Conservation (phyloP, 176 grass and related monocot genomes). For the Cocos nucifera region DNA sequence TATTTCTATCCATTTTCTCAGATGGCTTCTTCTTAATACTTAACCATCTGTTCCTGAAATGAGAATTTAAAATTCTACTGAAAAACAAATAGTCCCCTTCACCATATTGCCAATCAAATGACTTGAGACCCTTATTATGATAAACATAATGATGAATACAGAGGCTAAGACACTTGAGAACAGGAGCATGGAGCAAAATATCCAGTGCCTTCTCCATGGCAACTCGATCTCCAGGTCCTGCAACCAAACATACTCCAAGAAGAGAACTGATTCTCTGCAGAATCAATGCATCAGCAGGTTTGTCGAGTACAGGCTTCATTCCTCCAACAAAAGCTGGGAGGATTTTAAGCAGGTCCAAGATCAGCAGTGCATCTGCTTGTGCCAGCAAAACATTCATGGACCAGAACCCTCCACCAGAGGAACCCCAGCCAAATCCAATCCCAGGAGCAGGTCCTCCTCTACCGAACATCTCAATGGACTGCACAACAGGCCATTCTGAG, state of each 20-base stretch:
- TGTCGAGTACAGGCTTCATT: slow-evolving; percentile 14
- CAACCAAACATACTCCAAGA: slow-evolving; percentile 52
- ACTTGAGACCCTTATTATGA: slow-evolving; percentile 29
- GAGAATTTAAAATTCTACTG: slow-evolving; percentile 54
- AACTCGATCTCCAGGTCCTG: slow-evolving; percentile 53
- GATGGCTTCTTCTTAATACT: slow-evolving; percentile 53
- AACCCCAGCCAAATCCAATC: slow-evolving; percentile 92
- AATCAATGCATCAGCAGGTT: slow-evolving; percentile 24
- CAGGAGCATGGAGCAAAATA: slow-evolving; percentile 42
- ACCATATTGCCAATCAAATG: slow-evolving; percentile 52
- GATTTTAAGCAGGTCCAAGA: slow-evolving; percentile 57
- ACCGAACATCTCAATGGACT: slow-evolving; percentile 68
- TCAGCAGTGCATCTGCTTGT: slow-evolving; percentile 59
- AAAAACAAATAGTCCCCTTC: slow-evolving; percentile 69
- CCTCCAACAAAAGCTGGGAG: slow-evolving; percentile 24
- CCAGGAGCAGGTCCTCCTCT: slow-evolving; percentile 93
- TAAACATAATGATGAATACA: slow-evolving; percentile 41
- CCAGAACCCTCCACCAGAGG: slow-evolving; percentile 73
- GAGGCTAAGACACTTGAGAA: slow-evolving; percentile 66
- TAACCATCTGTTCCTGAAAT: slow-evolving; percentile 86
- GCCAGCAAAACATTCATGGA: slow-evolving; percentile 55
- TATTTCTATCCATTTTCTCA: slow-evolving; percentile 31
- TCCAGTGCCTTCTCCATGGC: slow-evolving; percentile 59
- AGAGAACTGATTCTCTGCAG: slow-evolving; percentile 55
- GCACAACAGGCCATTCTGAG: slow-evolving; percentile 35